Base-by-base conservation (phyloP, 495 filamentous ascomycete genomes). In the Penicillium odoratum region DNA sequence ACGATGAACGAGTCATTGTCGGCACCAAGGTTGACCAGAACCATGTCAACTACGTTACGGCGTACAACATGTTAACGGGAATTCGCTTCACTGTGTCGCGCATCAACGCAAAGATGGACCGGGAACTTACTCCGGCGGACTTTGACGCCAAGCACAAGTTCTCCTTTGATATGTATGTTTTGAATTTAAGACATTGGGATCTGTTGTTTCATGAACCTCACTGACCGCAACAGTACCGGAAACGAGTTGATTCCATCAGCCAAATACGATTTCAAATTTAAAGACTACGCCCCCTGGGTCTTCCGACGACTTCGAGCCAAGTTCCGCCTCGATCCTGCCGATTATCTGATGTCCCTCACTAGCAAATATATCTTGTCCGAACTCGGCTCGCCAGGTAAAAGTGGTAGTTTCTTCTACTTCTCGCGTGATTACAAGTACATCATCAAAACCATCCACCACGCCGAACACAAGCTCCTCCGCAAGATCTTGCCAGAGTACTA, bases 231-330 rank as follows among this genome's bases (percentile, higher is more conserved):
- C 63, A 92, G 90, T 65, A 96, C 93, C 58, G 94, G 94, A 53
- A 97, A 97, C 72, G 94, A 99, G 74, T 78, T 99, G 67, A 96
- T 95, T 16, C 94, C 94, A 21, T 97, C 93, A 54, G 93, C 95
- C 61, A 98, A 98, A 76, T 99, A 99, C 79, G 94, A 99, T 75
- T 99, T 98, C 84, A 99, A 99, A 71, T 99, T 99, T 78, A 99
- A 99, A 73, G 94, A 99, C 73, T 99, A 99, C 72, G 94, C 94
- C 16, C 94, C 94, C 31, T 98, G 93, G 93, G 94, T 99, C 36
- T 99, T 99, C 76, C 90, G 94, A 64, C 89, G 93, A 73, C 81
- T 99, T 55, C 88, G 94, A 52, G 79, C 88, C 16, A 91, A 87
- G 63, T 99, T 99, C 75, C 81, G 86, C 56, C 81, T 98, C 40